Evolutionary conservation across 2,329 filamentous ascomycete species (phyloP).

Genomic region (Ceratocystis lukuohia): DNA sequence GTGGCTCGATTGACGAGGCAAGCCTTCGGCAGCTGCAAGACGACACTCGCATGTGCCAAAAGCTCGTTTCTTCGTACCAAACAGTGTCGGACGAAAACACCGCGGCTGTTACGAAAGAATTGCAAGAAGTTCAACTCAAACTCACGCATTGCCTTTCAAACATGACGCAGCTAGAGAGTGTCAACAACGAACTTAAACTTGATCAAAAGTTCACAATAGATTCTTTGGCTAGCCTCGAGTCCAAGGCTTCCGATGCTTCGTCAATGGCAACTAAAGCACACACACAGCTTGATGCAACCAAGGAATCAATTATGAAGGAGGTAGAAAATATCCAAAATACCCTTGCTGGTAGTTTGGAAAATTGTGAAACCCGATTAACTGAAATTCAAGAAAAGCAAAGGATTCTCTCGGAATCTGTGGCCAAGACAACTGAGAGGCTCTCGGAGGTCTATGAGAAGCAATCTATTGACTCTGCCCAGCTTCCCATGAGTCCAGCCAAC

Average conservation of each 20-base stretch:
- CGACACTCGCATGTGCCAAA: background rate
- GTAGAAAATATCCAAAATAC: background rate
- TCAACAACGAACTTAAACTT: background rate
- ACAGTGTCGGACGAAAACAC: background rate
- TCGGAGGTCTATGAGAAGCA: background rate
- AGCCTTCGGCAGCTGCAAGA: background rate
- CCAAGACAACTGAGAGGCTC: background rate
- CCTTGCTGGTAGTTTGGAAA: background rate
- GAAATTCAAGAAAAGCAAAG: background rate
- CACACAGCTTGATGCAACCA: background rate
- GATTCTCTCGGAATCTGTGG: background rate
- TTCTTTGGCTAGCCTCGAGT: background rate
- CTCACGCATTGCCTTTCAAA: background rate
- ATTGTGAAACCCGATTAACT: background rate
- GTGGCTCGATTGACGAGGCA: background rate
- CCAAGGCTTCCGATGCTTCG: background rate
- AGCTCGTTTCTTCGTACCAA: background rate
- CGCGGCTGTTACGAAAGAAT: background rate
- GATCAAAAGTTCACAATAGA: background rate
- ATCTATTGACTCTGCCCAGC: background rate
- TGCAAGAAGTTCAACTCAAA: slow-evolving; percentile 1
- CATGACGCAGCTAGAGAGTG: background rate
- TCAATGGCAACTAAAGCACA: background rate
- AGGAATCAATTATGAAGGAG: background rate
- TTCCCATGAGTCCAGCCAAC: background rate